These are phyloP conservation scores for Starmera caribaea DNA, from an alignment of 805 yeast genomes.

Conservation along the genomic window DNA sequence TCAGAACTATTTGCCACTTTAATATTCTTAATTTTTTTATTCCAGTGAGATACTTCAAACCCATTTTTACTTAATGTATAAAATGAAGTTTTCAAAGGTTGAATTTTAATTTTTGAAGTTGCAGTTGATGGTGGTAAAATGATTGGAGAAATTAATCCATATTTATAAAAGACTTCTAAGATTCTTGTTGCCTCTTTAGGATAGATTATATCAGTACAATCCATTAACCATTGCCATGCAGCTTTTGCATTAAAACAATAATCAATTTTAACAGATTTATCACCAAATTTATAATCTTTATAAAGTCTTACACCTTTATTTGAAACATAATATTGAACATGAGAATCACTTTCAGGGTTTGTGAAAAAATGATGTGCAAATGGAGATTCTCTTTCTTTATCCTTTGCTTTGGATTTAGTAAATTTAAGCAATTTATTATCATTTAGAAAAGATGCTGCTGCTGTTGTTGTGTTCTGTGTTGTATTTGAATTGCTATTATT, in stretches of 20 bases:
- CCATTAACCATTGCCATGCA: slow-evolving; percentile 79
- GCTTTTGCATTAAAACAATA: slow-evolving; percentile 67
- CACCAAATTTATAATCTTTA: slow-evolving; percentile 28
- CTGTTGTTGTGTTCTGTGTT: not conserved
- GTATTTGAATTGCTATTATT: not conserved
- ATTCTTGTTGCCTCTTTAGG: slow-evolving; percentile 43
- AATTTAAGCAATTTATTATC: not conserved
- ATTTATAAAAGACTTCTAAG: slow-evolving; percentile 38
- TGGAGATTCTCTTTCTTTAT: slow-evolving; percentile 38
- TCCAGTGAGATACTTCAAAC: slow-evolving; percentile 28
- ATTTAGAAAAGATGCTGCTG: not conserved
- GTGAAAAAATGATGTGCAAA: slow-evolving; percentile 70
- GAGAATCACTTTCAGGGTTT: slow-evolving; percentile 82
- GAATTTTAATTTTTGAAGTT: slow-evolving; percentile 18
- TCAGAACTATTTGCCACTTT: slow-evolving; percentile 11
- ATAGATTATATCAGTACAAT: slow-evolving; percentile 67
- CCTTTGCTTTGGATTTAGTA: slow-evolving; percentile 1
- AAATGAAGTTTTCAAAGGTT: slow-evolving; percentile 27
- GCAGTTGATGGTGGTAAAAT: slow-evolving; percentile 25
- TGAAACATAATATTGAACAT: slow-evolving; percentile 69
- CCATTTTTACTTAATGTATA: slow-evolving; percentile 38
- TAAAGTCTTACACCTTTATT: slow-evolving; percentile 55
- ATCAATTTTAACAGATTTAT: slow-evolving; percentile 19
- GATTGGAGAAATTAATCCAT: slow-evolving; percentile 38
- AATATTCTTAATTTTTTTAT: slow-evolving; percentile 2